phyloP scores from a whole-genome alignment of 306 rosid species.

The Fagus crenata region DNA sequence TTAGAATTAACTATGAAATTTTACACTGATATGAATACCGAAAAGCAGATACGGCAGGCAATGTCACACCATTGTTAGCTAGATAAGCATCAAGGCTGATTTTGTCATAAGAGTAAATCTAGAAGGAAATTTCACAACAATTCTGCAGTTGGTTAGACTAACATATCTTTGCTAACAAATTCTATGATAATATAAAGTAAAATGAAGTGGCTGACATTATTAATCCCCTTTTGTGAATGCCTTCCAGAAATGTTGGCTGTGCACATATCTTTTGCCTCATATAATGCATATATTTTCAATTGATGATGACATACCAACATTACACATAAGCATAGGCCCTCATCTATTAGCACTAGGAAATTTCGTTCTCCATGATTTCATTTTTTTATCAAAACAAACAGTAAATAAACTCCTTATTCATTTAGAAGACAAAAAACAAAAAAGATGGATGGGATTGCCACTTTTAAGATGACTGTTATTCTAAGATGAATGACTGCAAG shows the following conservation, averaged over 20 bases:
- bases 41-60: background rate
- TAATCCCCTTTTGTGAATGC: background rate
- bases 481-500: background rate
- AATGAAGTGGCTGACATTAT: background rate
- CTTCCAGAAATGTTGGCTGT: background rate
- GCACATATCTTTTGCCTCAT: background rate
- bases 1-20: background rate
- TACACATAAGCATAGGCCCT: background rate
- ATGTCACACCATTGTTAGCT: background rate
- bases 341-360: background rate
- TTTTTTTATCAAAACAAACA: background rate
- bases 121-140: background rate
- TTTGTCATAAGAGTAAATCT: background rate
- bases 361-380: background rate
- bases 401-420: background rate
- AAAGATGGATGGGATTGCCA: background rate
- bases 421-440: background rate
- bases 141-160: conserved; percentile 6
- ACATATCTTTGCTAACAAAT: background rate
- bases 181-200: background rate
- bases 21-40: background rate
- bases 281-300: background rate
- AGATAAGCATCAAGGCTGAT: background rate
- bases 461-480: background rate
- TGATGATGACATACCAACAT: background rate